Evolutionary conservation across 2,329 filamentous ascomycete species (phyloP), one percentile per base, ranked within the genome.

Genomic region (Delphinella strobiligena): DNA sequence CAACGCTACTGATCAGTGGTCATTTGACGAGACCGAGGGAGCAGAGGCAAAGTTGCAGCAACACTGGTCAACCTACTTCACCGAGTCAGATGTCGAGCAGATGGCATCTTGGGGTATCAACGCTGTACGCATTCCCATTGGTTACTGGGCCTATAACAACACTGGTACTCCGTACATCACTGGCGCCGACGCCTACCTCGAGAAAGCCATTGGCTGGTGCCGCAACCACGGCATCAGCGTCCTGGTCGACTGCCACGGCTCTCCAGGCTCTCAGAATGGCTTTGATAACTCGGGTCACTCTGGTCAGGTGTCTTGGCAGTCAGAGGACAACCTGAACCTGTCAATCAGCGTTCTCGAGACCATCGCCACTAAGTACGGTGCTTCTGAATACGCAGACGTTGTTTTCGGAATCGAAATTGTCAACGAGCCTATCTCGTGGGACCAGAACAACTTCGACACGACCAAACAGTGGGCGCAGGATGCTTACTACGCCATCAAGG

Each of bases 181-280:
- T 45, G 67, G 67, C 5, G 64, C 65, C 14, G 64, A 69, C 24
- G 51, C 53, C 4, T 71, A 69, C 41, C 55, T 72, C 4, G 61
- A 64, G 39, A 52, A 59, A 19, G 45, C 45, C 19, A 42, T 47
- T 31, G 38, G 40, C 14, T 47, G 45, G 45, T 42, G 42, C 31
- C 39, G 45, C 17, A 43, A 34, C 24, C 54, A 61, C 12, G 61
- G 61, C 2, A 51, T 70, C 32, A 64, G 68, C 49, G 61, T 72
- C 9, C 62, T 68, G 48, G 61, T 73, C 17, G 69, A 72, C 27
- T 34, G 51, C 50, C 5, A 95, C 85, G 0, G 83, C 88, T 53
- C 94, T 95, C 91, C 91, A 95, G 0, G 91, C 89, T 59, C 42
- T 9, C 45, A 47, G 18, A 47, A 47, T 17, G 45, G 45, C 1